Evolutionary conservation across 2,329 filamentous ascomycete genomes (phyloP), one percentile per base, ranked within the genome.

Genomic region (Macroventuria anomochaeta): DNA sequence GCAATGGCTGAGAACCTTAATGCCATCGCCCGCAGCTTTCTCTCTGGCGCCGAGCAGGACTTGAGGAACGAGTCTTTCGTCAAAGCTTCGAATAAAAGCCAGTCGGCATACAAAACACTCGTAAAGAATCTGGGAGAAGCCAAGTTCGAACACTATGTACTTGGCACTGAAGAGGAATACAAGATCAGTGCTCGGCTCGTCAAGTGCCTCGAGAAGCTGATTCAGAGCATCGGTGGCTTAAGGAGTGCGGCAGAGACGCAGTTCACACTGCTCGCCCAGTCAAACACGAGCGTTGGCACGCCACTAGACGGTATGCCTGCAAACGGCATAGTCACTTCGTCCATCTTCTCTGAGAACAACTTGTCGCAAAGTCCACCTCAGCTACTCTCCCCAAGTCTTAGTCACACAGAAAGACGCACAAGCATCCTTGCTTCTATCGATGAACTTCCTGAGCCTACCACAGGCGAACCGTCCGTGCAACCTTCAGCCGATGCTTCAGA

Each of bases 201-300:
- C 37, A 88, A 91, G 67, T 93, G 90, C 61, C 85, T 97, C 66
- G 91, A 96, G 71, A 87, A 85, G 39, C 81, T 97, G 23, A 88
- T 91, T 4, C 93, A 97, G 71, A 92, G 91, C 61, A 88, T 97
- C 60, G 93, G 93, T 72, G 95, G 93, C 7, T 78, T 99, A 67
- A 85, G 92, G 61, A 96, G 92, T 78, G 92, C 95, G 28, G 90
- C 95, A 21, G 85, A 89, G 53, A 93, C 92, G 18, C 93, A 99
- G 68, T 96, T 97, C 69, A 85, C 88, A 13, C 82, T 97, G 26
- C 80, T 96, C 28, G 87, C 87, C 56, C 89, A 95, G 69, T 79
- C 73, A 6, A 61, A 68, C 57, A 40, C 62, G 52, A 53, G 61
- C 18, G 56, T 37, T 58, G 62, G 40, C 55, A 37, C 62, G 48